Base-by-base conservation (phyloP, 2,329 filamentous ascomycete genomes). In the Fusarium sp. region DNA sequence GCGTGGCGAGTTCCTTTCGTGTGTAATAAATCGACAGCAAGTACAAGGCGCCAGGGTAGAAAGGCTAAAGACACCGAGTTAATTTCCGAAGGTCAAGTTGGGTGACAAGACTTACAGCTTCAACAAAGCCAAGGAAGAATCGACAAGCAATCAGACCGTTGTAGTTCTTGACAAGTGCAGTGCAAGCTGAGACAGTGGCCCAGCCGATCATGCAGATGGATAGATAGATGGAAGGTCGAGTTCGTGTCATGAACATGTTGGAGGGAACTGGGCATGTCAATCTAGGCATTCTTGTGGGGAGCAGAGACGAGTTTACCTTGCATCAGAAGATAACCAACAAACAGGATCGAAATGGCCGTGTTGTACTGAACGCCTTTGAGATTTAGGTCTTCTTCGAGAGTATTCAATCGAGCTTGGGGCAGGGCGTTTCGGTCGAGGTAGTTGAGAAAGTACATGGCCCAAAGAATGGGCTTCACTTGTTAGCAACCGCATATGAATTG, bases 21-120 rank as follows among this genome's bases (percentile, higher is more conserved):
- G 69, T 71, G 35, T 69, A 71, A 16, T 69, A 71, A 14, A 71
- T 71, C 6, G 69, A 71, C 6, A 71, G 40, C 5, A 71, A 37
- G 27, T 71, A 71, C 1, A 71, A 31, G 4, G 69, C 66, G 2
- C 69, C 69, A 3, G 69, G 69, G 29, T 69, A 71, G 16, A 71
- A 71, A 38, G 69, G 69, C 68, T 69, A 27, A 18, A 16, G 9
- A 6, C 13, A 6, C 2, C 8, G 7, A 37, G n/a, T 59, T 34
- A 47, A 22, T 7, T 4, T 2, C 6, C 14, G 6, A 8, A 9
- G 13, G 92, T 82, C 4, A 16, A 22, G 16, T 4, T 38, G 35
- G 6, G 22, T n/a, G n/a, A 11, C 11, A 4, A 5, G 6, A 63
- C 62, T 64, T 37, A 67, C 66, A 27, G 67, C 67, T 16, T 72